Percentiles rank a stretch among this genome's conserved stretches.
These are phyloP conservation scores for Vaccinium myrtillus DNA, from an alignment of 148 eudicot genomes.

Conservation along the genomic window DNA sequence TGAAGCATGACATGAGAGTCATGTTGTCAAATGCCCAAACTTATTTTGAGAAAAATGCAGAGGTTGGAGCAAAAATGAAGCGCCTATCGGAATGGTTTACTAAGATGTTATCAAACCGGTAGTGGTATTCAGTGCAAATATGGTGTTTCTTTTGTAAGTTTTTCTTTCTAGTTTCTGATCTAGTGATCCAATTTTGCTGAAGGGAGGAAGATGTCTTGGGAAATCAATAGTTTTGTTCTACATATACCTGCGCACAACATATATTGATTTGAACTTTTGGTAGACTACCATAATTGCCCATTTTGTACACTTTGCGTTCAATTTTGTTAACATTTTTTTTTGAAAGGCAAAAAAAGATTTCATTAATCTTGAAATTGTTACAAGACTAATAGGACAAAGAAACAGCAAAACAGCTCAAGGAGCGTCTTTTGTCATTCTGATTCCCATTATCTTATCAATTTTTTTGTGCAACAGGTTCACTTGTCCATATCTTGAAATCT, in stretches of 20 bases:
- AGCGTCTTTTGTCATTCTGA: neutral
- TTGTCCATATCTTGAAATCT: neutral
- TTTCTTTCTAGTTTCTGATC: neutral
- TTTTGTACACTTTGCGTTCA: neutral
- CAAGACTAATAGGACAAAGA: too few species aligned
- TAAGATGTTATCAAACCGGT: conserved; percentile 15
- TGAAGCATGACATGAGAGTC: conserved; percentile 61
- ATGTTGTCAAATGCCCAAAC: conserved; percentile 60
- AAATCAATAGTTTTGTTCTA: neutral
- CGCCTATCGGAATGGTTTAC: conserved; percentile 49
- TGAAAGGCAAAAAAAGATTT: too few species aligned
- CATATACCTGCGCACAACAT: neutral
- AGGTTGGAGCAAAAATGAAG: conserved; percentile 32
- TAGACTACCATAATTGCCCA: neutral
- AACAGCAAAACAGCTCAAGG: too few species aligned
- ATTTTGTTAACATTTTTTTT: neutral
- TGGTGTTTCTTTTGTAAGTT: neutral
- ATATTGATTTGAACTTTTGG: neutral
- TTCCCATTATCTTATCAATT: neutral
- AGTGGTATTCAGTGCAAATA: neutral
- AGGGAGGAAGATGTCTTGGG: neutral
- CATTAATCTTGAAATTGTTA: too few species aligned
- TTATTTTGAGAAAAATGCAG: conserved; percentile 42
- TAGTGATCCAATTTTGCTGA: conserved; percentile 2
- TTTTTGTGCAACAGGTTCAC: neutral